phyloP scores from a whole-genome alignment of 1,284 basidiomycete genomes.

The Anthracocystis setariae region DNA sequence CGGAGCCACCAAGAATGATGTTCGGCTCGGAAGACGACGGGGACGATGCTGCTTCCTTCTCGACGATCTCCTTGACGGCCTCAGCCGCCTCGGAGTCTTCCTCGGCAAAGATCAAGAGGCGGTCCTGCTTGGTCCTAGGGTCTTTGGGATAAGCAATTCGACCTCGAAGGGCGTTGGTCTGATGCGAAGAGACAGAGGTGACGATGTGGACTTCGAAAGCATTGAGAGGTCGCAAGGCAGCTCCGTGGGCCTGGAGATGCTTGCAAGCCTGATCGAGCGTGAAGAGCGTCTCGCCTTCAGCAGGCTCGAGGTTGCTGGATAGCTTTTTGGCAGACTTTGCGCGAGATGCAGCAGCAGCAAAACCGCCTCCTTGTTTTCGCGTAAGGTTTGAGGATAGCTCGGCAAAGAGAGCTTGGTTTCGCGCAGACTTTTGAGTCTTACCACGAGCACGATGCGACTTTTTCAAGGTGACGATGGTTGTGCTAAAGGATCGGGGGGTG shows the following conservation, averaged over 20 bases:
- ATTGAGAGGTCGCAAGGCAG: conserved; percentile 47
- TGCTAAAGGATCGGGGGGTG: conserved; percentile 39
- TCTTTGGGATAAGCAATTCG: conserved; percentile 59
- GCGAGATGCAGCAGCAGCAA: conserved; percentile 6
- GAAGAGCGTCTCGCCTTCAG: conserved; percentile 41
- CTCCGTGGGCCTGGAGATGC: conserved; percentile 31
- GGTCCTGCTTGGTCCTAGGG: conserved; percentile 61
- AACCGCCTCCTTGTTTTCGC: conserved; percentile 16
- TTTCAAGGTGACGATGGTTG: conserved; percentile 27
- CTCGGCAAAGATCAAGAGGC: conserved; percentile 64
- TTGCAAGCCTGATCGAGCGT: conserved; percentile 49
- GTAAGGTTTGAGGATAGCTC: conserved; percentile 28
- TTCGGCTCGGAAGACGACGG: conserved; percentile 22
- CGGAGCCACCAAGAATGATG: conserved; percentile 60
- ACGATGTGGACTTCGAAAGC: conserved; percentile 66
- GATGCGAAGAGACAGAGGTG: conserved; percentile 62
- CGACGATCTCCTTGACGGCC: conserved; percentile 46
- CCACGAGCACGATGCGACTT: conserved; percentile 56
- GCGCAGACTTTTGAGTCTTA: conserved; percentile 45
- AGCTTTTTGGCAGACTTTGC: conserved; percentile 28
- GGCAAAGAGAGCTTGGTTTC: conserved; percentile 37
- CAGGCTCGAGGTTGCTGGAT: conserved; percentile 34
- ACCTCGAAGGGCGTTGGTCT: conserved; percentile 65
- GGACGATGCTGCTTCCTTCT: conserved; percentile 32
- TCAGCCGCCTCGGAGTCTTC: conserved; percentile 57